Conservation (phyloP, 768 basidiomycete genomes). For the Pleurotus platypus region DNA sequence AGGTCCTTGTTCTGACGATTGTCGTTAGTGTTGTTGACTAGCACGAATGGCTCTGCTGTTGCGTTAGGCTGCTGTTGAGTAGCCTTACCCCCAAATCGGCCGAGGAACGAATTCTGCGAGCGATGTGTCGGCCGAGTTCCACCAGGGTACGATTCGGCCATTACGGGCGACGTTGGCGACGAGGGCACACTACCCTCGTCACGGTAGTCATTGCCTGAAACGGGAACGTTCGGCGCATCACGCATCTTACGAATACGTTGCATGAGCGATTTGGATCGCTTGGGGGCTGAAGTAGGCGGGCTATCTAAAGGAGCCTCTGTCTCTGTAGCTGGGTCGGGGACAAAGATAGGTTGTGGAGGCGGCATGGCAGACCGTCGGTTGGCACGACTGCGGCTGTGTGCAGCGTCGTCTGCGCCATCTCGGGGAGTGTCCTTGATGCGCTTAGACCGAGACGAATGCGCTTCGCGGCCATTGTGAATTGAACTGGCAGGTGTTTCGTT, state of each 20-base stretch:
- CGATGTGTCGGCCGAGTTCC: conserved; percentile 61
- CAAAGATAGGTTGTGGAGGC: conserved; percentile 81
- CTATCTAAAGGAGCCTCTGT: conserved; percentile 36
- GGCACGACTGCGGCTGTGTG: conserved; percentile 28
- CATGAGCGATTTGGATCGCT: conserved; percentile 81
- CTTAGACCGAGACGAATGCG: conserved; percentile 26
- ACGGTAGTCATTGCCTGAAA: conserved; percentile 36
- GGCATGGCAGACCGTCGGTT: conserved; percentile 57
- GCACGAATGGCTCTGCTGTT: conserved; percentile 54
- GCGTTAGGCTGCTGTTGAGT: conserved; percentile 31
- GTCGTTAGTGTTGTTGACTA: conserved; percentile 46
- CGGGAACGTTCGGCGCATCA: conserved; percentile 79
- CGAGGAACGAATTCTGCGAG: conserved; percentile 72
- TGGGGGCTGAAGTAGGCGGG: conserved; percentile 44
- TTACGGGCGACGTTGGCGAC: conserved; percentile 25
- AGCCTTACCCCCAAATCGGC: conserved; percentile 51
- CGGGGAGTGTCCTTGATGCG: conserved; percentile 46
- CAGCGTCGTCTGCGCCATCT: conserved; percentile 37
- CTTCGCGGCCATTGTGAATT: conserved; percentile 64
- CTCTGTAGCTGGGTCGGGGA: conserved; percentile 47
- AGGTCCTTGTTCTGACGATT: conserved; percentile 52
- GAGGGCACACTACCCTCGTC: conserved; percentile 39
- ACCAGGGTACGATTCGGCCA: conserved; percentile 6
- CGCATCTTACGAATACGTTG: conserved; percentile 88
- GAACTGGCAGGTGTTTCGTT: conserved; percentile 62